phyloP scores from a whole-genome alignment of 305 asterid species.

The Plantago lanceolata region DNA sequence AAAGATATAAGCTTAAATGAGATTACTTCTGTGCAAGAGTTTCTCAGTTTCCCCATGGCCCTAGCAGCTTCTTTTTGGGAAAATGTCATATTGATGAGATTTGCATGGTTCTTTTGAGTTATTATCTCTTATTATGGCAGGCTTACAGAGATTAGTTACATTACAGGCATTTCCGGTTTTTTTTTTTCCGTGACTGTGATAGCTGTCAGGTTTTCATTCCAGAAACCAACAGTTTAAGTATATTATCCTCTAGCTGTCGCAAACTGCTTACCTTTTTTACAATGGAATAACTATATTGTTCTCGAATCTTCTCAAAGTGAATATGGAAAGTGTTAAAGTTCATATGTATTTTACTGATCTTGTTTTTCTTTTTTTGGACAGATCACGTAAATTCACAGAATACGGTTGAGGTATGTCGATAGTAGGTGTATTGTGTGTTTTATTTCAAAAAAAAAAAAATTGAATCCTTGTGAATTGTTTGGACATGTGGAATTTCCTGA shows the following conservation, averaged over 20 bases:
- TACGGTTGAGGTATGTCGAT: constrained; percentile 42
- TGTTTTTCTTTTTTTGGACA: constrained; percentile 27
- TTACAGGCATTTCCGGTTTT: no score
- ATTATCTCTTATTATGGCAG: not conserved
- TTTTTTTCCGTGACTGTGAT: no score
- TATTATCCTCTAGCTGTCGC: not conserved
- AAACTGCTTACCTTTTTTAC: not conserved
- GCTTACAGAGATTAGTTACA: not conserved
- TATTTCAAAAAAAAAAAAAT: constrained; percentile 17
- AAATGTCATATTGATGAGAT: not conserved
- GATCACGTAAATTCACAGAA: constrained; percentile 39
- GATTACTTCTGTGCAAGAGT: not conserved
- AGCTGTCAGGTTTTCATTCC: not conserved
- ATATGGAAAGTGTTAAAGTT: not conserved
- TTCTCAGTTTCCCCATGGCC: not conserved
- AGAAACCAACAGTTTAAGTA: constrained; percentile 10
- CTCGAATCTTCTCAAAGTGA: not conserved
- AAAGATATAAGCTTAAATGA: not conserved
- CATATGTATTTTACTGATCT: not conserved
- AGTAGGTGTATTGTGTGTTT: constrained; percentile 14
- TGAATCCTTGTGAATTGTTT: no score
- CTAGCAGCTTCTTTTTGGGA: not conserved
- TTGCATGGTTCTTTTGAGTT: not conserved
- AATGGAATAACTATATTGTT: constrained; percentile 11
- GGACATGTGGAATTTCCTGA: no score